phyloP scores from a whole-genome alignment of 2,329 filamentous ascomycete genomes.

The Penicillium rolfsii region DNA sequence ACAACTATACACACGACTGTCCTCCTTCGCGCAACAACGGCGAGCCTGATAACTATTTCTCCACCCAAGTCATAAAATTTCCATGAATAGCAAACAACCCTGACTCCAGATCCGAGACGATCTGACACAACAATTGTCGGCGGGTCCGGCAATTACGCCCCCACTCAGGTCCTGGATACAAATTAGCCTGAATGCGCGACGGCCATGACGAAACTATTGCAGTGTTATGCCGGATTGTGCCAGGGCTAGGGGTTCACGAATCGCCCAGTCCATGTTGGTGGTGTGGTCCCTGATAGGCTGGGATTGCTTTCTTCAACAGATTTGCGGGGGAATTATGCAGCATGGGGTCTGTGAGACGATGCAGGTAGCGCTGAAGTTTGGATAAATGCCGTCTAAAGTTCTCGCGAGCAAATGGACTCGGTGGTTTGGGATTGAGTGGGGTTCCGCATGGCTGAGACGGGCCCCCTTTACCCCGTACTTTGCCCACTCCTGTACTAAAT shows the following conservation, averaged over 20 bases:
- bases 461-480: neutral
- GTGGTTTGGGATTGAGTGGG: neutral
- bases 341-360: neutral
- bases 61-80: neutral
- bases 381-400: neutral
- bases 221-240: neutral
- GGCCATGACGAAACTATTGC: neutral
- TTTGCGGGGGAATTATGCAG: neutral
- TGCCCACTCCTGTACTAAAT: neutral
- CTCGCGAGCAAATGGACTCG: neutral
- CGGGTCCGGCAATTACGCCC: neutral
- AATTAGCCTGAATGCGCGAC: neutral
- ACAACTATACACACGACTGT: neutral
- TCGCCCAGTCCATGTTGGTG: neutral
- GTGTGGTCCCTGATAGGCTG: neutral
- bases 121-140: neutral
- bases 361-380: neutral
- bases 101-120: neutral
- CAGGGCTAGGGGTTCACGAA: neutral
- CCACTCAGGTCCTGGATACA: neutral
- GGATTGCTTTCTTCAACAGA: too few relatives aligned
- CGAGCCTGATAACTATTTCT: neutral
- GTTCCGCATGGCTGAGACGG: neutral
- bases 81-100: slow-evolving; percentile 1
- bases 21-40: neutral